Conservation (phyloP, 2,329 filamentous ascomycete genomes). For the Claviceps purpurea region DNA sequence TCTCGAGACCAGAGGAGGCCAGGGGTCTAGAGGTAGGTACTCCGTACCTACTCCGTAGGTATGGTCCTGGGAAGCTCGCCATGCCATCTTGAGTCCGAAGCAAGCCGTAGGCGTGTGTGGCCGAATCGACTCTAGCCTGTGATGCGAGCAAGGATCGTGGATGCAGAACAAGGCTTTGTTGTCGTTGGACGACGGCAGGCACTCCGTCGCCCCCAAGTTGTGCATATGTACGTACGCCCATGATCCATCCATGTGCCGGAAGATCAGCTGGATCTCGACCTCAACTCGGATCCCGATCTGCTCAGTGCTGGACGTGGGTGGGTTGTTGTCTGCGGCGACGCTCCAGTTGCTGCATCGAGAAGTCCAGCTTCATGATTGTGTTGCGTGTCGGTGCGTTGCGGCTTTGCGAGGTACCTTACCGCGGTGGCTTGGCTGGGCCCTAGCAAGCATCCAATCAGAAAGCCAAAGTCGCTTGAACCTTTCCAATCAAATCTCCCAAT, state of each 20-base stretch:
- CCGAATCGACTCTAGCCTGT: neutral
- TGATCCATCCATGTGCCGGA: neutral
- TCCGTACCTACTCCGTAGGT: no score
- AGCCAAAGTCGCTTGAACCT: neutral
- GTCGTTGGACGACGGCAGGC: neutral
- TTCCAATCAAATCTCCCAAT: neutral
- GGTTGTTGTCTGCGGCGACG: neutral
- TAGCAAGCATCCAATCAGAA: neutral
- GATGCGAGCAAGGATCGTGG: neutral
- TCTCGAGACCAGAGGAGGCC: constrained; percentile 3
- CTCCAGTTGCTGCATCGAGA: neutral
- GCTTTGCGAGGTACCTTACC: neutral
- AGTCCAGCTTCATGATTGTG: neutral
- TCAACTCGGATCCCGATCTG: neutral
- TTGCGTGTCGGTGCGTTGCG: neutral
- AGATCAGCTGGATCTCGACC: neutral
- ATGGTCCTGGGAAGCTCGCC: neutral
- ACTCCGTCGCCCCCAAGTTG: neutral
- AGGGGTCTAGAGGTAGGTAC: no score
- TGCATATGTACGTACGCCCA: neutral
- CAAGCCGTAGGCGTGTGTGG: neutral
- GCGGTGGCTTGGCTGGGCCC: no score
- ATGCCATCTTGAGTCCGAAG: neutral
- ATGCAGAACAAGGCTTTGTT: neutral
- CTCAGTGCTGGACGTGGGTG: neutral